Base-by-base conservation (phyloP, 2,329 filamentous ascomycete genomes). In the Coniosporium tulheliwenetii region DNA sequence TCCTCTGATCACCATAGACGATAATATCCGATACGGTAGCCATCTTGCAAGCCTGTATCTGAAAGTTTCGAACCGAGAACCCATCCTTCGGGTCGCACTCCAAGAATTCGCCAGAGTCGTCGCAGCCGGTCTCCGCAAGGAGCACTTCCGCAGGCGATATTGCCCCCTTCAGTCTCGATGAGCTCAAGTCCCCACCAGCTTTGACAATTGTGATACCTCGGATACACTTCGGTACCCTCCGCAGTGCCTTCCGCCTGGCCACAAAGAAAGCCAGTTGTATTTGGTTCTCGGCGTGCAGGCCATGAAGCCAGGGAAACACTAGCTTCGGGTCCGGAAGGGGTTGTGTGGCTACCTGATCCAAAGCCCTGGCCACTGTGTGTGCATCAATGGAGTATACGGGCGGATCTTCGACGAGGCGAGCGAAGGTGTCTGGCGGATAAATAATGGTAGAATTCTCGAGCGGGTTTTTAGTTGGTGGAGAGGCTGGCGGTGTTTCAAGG, bases 251-350 rank as follows among this genome's bases (percentile, higher is more conserved):
- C 52, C 79, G 79, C 45, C 85, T 75, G 19, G 82, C 79, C 39
- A 79, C 77, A 58, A 98, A 96, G 65, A 95, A 96, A 5, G 82
- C 75, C 45, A 91, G 73, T 54, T 98, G 91, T 41, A 94, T 73
- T 45, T 85, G 78, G 54, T 98, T 98, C 45, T 81, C 76, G 0
- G 84, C 79, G 53, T 96, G 87, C 34, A 96, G 65, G 16, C 91
- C 91, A 62, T 98, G 91, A 16, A 95, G 69, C 91, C 91, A 98
- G 2, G 91, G 91, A 53, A 96, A 98, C 45, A 96, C 84, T 45
- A 78, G 71, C n/a, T 80, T 75, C 0, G 91, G 78, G 42, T 89
- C 78, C 5, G 91, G 89, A 16, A 96, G 68, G 1, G 86, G 81
- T 53, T 93, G 85, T 2, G 77, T 73, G 2, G 89, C 75, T 44